A percentile compares a stretch with the other conserved stretches of the same genome.
phyloP scores from a whole-genome alignment of 306 rosid genomes.

The Styphnolobium japonicum region DNA sequence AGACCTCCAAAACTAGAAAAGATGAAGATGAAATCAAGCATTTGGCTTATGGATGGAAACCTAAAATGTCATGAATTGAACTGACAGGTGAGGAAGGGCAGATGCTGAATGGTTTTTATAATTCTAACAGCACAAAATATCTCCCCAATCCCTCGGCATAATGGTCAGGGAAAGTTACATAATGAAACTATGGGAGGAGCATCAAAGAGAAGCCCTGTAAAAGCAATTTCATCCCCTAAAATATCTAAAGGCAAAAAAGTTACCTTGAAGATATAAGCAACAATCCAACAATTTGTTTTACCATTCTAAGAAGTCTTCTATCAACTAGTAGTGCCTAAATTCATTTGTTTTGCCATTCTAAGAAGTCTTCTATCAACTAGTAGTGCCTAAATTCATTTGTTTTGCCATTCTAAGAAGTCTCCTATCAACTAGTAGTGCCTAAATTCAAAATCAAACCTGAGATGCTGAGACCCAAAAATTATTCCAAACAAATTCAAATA shows the following conservation, averaged over 20 bases:
- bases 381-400: too few species aligned
- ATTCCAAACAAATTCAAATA: constrained; percentile 3
- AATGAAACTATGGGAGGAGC: constrained; percentile 1
- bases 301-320: too few species aligned
- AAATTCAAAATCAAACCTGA: not conserved
- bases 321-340: too few species aligned
- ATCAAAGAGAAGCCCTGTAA: too few species aligned
- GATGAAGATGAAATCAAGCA: not conserved
- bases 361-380: too few species aligned
- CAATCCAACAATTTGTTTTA: too few species aligned
- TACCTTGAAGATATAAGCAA: not conserved
- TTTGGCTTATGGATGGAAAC: not conserved
- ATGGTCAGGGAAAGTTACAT: not conserved
- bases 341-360: too few species aligned
- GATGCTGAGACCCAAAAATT: constrained; percentile 21
- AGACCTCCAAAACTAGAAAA: not conserved
- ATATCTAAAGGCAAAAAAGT: not conserved
- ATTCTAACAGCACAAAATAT: not conserved
- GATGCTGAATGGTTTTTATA: too few species aligned
- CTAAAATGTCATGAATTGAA: not conserved
- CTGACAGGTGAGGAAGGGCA: too few species aligned
- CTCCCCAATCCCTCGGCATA: not conserved
- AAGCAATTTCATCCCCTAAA: not conserved
- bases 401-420: not conserved
- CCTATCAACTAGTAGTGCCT: not conserved